These are phyloP conservation scores for Lichenothelia convexa DNA, from an alignment of 495 filamentous ascomycete species.

Conservation along the genomic window DNA sequence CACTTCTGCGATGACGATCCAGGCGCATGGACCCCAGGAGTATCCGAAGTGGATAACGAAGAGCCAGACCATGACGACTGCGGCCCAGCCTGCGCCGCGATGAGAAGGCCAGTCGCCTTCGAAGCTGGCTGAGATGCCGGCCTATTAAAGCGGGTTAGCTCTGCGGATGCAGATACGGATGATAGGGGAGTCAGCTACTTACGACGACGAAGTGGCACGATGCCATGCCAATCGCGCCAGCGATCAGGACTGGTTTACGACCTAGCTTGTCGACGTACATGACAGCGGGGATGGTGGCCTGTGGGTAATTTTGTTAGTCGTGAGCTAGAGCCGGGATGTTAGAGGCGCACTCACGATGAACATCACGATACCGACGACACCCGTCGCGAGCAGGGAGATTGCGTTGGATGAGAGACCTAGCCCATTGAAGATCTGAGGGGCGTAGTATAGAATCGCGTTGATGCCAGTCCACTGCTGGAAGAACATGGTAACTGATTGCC, in stretches of 20 bases:
- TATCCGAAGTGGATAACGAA: slow-evolving; percentile 71
- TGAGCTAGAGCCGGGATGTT: not conserved
- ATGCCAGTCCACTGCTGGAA: slow-evolving; percentile 66
- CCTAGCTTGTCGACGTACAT: slow-evolving; percentile 35
- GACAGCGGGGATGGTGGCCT: slow-evolving; percentile 33
- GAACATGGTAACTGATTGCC: slow-evolving; percentile 40
- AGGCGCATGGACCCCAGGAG: slow-evolving; percentile 49
- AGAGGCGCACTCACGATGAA: slow-evolving; percentile 11
- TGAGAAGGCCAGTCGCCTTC: slow-evolving; percentile 38
- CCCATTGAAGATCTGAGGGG: slow-evolving; percentile 52
- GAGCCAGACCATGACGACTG: slow-evolving; percentile 64
- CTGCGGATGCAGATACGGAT: not conserved
- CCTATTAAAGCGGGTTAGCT: slow-evolving; percentile 15
- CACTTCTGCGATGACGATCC: slow-evolving; percentile 51
- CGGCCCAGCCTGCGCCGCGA: slow-evolving; percentile 53
- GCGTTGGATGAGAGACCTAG: slow-evolving; percentile 47
- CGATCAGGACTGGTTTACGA: slow-evolving; percentile 21
- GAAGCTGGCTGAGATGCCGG: slow-evolving; percentile 49
- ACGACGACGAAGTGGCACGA: slow-evolving; percentile 44
- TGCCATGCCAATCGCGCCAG: slow-evolving; percentile 23
- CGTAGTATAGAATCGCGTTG: slow-evolving; percentile 55
- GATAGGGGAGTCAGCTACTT: slow-evolving; percentile 2
- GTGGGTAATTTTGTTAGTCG: slow-evolving; percentile 16
- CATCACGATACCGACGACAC: slow-evolving; percentile 65
- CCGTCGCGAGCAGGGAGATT: slow-evolving; percentile 54